Evolutionary conservation across 2,329 filamentous ascomycete species (phyloP), one percentile per base, ranked within the genome.

Genomic region (Aureobasidium sp.): DNA sequence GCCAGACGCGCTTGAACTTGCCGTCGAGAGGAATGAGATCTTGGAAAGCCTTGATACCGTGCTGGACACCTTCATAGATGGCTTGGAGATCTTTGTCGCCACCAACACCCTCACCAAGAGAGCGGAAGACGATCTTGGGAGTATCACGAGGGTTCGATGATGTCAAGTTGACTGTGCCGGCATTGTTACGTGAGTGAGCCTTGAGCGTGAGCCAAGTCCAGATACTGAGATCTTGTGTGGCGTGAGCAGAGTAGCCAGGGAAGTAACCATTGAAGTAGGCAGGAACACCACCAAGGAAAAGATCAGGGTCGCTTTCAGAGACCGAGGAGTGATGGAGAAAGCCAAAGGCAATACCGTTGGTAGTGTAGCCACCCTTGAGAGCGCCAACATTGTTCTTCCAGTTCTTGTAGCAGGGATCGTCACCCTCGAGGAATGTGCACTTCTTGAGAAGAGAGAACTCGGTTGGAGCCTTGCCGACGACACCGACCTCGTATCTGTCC

Each of bases 71-170:
- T 71, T 92, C 88, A 38, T 81, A 79, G 18, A 89, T 69, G 0
- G 88, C 87, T 54, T 80, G 71, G 8, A 85, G 76, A 68, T 88
- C 84, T 74, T 69, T 69, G 36, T 75, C 71, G 33, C 67, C 78
- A 66, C 77, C 78, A 47, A 75, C 77, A 25, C 86, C 85, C 0
- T 80, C 79, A 54, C 84, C 81, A 48, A 77, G 90, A 75, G 85
- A 90, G 75, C 88, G 87, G 79, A 90, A 91, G 58, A 81, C 80
- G 69, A 93, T 91, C 8, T 85, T 75, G 0, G 91, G 91, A 4
- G 83, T 79, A 63, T 92, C 90, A 1, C 87, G 85, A 0, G 91
- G 90, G 72, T 93, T 85, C 0, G 85, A 78, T 0, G 87, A 90
- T 20, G 80, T 81, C 7, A 94, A 84, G 4, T 77, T 84, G 5